Percentiles rank a stretch among this genome's conserved stretches.
phyloP scores from a whole-genome alignment of 805 yeast genomes.

The Torulaspora maleeae region DNA sequence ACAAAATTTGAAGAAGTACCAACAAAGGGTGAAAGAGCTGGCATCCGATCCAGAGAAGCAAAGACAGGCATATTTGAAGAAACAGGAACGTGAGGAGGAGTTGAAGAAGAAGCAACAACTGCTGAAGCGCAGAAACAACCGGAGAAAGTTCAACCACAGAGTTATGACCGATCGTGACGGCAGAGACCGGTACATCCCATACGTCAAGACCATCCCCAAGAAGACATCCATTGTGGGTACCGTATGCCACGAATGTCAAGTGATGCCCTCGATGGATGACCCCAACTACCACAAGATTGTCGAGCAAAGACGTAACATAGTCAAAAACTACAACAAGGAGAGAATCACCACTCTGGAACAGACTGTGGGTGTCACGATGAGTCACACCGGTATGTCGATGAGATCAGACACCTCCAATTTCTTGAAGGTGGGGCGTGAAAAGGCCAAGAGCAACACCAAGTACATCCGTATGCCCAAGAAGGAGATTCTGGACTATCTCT shows the following conservation, averaged over 20 bases:
- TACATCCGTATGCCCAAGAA: slow-evolving; percentile 93
- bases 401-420: slow-evolving; percentile 67
- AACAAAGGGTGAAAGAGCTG: slow-evolving; percentile 35
- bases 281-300: slow-evolving; percentile 63
- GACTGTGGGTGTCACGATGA: slow-evolving; percentile 81
- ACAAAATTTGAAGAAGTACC: slow-evolving; percentile 63
- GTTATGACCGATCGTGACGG: slow-evolving; percentile 39
- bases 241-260: slow-evolving; percentile 86
- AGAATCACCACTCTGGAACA: slow-evolving; percentile 67
- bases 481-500: slow-evolving; percentile 81
- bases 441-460: slow-evolving; percentile 47
- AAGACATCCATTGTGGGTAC: slow-evolving; percentile 84
- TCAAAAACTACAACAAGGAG: slow-evolving; percentile 49
- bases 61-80: slow-evolving; percentile 34
- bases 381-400: slow-evolving; percentile 81
- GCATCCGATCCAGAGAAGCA: slow-evolving; percentile 38
- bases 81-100: slow-evolving; percentile 36
- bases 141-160: slow-evolving; percentile 33
- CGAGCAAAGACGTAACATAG: slow-evolving; percentile 48
- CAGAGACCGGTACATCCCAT: slow-evolving; percentile 59
- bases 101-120: slow-evolving; percentile 38
- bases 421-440: slow-evolving; percentile 50
- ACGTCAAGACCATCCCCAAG: slow-evolving; percentile 81
- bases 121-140: slow-evolving; percentile 37
- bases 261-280: slow-evolving; percentile 72